Conservation (phyloP, 495 filamentous ascomycete genomes). For the Astrothelium macrocarpum region DNA sequence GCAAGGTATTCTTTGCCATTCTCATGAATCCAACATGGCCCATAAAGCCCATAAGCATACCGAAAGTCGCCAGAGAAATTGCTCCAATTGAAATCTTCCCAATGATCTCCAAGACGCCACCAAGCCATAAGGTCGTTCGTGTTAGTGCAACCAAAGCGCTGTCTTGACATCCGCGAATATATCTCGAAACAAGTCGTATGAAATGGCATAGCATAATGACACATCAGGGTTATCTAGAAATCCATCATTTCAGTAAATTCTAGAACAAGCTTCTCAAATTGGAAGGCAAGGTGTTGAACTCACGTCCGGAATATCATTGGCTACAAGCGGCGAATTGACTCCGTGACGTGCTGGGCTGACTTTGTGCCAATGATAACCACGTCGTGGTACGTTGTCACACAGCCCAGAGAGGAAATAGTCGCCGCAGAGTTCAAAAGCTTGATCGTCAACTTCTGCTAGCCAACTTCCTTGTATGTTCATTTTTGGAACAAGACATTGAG, state of each 20-base stretch:
- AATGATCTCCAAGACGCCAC: conserved; percentile 19
- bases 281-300: not conserved
- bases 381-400: not conserved
- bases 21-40: conserved; percentile 22
- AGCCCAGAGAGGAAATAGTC: not conserved
- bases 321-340: not conserved
- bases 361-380: not conserved
- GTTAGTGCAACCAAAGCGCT: conserved; percentile 17
- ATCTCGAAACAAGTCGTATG: conserved; percentile 35
- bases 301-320: not conserved
- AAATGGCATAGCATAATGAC: conserved; percentile 32
- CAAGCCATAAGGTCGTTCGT: conserved; percentile 21
- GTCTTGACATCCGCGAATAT: conserved; percentile 22
- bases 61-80: not conserved
- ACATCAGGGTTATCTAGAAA: too few species aligned
- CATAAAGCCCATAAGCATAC: not conserved
- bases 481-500: not conserved
- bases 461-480: not conserved
- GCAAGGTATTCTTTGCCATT: conserved; percentile 23
- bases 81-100: not conserved
- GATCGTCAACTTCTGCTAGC: not conserved
- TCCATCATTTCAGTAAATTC: not conserved
- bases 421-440: not conserved
- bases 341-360: not conserved
- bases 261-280: not conserved